Base-by-base conservation (phyloP, 768 basidiomycete genomes). In the Rhizopogon salebrosus region DNA sequence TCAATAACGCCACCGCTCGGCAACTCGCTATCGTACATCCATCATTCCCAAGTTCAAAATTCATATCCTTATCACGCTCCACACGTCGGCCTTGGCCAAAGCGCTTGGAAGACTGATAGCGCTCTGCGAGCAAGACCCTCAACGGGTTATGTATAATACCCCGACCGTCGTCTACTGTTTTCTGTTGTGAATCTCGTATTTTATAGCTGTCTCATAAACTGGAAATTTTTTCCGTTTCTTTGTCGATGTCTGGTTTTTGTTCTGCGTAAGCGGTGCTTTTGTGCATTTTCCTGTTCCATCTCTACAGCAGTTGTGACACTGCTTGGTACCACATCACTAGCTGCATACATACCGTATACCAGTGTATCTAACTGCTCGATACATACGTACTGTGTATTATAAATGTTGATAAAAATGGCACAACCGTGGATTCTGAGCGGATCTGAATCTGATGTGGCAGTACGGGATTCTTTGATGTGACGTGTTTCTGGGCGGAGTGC, bases 31-130 rank as follows among this genome's bases (percentile, higher is more conserved):
- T 64, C 72, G 2, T 77, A 78, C 56, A 66, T 76, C 16, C 75
- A 74, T 35, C 72, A 77, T 11, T 68, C 75, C 0, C 74, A 73
- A 53, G 66, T 70, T 3, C 57, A 69, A 18, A 67, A 63, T 26
- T 72, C 72, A 20, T 78, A 79, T 41, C 57, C 67, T 0, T 78
- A 79, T 54, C 72, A 78, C 31, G 31, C 73, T 46, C 53, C 71
- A 9, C 69, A 63, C 16, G 51, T 68, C 20, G 57, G 72, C 0
- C 63, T 80, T 4, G 70, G 69, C 4, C 73, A 73, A 51, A 62
- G 69, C 11, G 65, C 67, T 2, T 79, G 80, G 80, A 80, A 78
- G 60, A 58, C 72, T 37, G 78, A 80, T 29, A 62, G 64, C 6
- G 67, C 69, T 14, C 48, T 82, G 57, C 69, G 77, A 38, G 62